A percentile compares a stretch with the other conserved stretches of the same genome.
phyloP scores from a whole-genome alignment of 106 monocot species.

The Agapanthus africanus region DNA sequence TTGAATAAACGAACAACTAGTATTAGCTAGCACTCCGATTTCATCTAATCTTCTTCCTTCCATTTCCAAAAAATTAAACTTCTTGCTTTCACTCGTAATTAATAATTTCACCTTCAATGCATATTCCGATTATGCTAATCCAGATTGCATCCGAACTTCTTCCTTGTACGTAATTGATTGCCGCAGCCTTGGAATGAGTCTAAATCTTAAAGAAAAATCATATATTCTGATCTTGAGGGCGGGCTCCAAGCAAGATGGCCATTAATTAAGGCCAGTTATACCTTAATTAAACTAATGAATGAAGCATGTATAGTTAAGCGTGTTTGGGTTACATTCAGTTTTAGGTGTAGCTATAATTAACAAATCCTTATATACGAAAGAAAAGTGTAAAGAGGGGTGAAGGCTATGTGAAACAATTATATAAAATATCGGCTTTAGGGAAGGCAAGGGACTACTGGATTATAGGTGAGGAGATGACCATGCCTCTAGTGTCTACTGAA shows the following conservation, averaged over 20 bases:
- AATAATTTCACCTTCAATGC: no score
- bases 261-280: not conserved
- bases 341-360: conserved; percentile 27
- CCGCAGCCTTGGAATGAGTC: no score
- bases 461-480: conserved; percentile 13
- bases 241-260: not conserved
- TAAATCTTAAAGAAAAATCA: conserved; percentile 12
- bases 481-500: conserved; percentile 16
- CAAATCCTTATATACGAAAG: conserved; percentile 10
- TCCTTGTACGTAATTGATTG: no score
- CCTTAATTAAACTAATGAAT: conserved; percentile 11
- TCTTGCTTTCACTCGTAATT: no score
- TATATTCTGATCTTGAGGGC: not conserved
- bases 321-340: conserved; percentile 5
- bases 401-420: no score
- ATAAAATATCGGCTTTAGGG: not conserved
- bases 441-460: conserved; percentile 12
- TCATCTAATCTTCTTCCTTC: no score
- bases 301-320: conserved; percentile 15
- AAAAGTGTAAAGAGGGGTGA: not conserved
- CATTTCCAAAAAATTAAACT: no score
- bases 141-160: no score
- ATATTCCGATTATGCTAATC: no score
- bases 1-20: no score
- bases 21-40: no score